These are phyloP conservation scores for Trichocladium uniseriatum DNA, from an alignment of 495 filamentous ascomycete species.

Conservation along the genomic window DNA sequence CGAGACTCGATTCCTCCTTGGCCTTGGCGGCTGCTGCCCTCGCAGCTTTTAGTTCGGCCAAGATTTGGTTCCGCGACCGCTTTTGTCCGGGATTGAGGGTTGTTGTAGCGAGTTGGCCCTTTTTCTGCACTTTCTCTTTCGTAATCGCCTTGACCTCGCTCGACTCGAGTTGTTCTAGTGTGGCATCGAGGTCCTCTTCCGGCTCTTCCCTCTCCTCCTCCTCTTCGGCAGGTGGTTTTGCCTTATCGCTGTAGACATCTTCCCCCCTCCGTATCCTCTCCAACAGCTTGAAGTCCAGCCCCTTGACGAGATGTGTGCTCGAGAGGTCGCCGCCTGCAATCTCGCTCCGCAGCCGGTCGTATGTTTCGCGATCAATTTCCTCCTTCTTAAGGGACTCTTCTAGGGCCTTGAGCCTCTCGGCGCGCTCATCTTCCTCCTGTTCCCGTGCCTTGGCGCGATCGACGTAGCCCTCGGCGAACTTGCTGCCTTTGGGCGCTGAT, in stretches of 20 bases:
- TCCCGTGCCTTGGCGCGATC: slow-evolving; percentile 62
- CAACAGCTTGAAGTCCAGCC: slow-evolving; percentile 75
- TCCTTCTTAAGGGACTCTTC: slow-evolving; percentile 75
- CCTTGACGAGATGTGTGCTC: slow-evolving; percentile 83
- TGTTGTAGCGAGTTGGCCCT: slow-evolving; percentile 65
- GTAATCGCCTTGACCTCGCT: slow-evolving; percentile 49
- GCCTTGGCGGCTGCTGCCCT: slow-evolving; percentile 54
- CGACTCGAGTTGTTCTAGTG: slow-evolving; percentile 65
- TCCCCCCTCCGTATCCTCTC: slow-evolving; percentile 64
- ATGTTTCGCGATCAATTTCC: slow-evolving; percentile 67
- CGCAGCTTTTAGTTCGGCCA: slow-evolving; percentile 70
- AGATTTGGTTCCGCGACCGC: slow-evolving; percentile 70
- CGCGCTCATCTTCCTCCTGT: slow-evolving; percentile 53
- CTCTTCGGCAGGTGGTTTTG: slow-evolving; percentile 17
- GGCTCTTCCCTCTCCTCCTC: slow-evolving; percentile 16
- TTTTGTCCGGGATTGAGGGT: slow-evolving; percentile 53
- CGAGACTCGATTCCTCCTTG: slow-evolving; percentile 49
- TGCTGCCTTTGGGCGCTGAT: slow-evolving; percentile 75
- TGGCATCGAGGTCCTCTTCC: slow-evolving; percentile 57
- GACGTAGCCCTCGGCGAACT: slow-evolving; percentile 67
- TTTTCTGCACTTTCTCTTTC: slow-evolving; percentile 54
- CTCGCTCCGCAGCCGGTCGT: slow-evolving; percentile 60
- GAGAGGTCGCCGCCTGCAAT: slow-evolving; percentile 74
- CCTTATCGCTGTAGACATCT: slow-evolving; percentile 47
- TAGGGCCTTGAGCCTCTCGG: slow-evolving; percentile 58